These are phyloP conservation scores for Cladosporium colombiae DNA, from an alignment of 2,329 filamentous ascomycete genomes.

Conservation along the genomic window DNA sequence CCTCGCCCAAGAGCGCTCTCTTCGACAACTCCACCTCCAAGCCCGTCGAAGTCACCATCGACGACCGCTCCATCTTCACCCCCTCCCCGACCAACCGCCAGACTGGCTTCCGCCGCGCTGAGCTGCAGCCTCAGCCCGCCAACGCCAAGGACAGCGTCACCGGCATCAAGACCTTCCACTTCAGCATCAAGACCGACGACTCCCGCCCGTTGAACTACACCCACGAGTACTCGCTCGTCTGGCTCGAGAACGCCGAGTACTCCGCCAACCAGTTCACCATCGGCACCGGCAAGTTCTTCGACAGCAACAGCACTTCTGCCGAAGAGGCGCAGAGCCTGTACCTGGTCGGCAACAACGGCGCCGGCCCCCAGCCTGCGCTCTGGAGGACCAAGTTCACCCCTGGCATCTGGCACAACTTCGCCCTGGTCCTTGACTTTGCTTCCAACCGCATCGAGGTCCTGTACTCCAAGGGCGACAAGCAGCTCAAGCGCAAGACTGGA, in stretches of 20 bases:
- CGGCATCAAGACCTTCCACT: conserved; percentile 64
- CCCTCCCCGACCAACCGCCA: conserved; percentile 62
- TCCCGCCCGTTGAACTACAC: conserved; percentile 57
- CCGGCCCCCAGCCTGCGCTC: conserved; percentile 40
- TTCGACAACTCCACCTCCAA: conserved; percentile 48
- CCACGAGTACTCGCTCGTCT: conserved; percentile 62
- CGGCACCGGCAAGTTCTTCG: conserved; percentile 35
- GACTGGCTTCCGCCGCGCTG: conserved; percentile 61
- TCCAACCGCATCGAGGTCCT: conserved; percentile 58
- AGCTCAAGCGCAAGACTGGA: conserved; percentile 52
- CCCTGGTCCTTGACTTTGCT: conserved; percentile 58
- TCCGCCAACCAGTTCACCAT: conserved; percentile 54
- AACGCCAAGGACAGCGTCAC: conserved; percentile 54
- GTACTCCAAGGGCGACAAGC: conserved; percentile 53
- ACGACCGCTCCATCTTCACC: conserved; percentile 60
- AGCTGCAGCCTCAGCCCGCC: conserved; percentile 56
- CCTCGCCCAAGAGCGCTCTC: conserved; percentile 41
- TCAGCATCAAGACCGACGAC: conserved; percentile 57
- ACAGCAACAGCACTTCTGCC: conserved; percentile 47
- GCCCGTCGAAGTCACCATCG: conserved; percentile 58
- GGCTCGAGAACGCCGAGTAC: conserved; percentile 51
- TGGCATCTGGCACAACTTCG: conserved; percentile 63
- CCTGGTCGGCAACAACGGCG: conserved; percentile 37
- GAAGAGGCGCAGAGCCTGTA: conserved; percentile 24
- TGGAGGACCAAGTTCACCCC: conserved; percentile 55